These are phyloP conservation scores for Cutaneotrichosporon sp. DNA, from an alignment of 1,284 basidiomycete genomes.

Conservation along the genomic window DNA sequence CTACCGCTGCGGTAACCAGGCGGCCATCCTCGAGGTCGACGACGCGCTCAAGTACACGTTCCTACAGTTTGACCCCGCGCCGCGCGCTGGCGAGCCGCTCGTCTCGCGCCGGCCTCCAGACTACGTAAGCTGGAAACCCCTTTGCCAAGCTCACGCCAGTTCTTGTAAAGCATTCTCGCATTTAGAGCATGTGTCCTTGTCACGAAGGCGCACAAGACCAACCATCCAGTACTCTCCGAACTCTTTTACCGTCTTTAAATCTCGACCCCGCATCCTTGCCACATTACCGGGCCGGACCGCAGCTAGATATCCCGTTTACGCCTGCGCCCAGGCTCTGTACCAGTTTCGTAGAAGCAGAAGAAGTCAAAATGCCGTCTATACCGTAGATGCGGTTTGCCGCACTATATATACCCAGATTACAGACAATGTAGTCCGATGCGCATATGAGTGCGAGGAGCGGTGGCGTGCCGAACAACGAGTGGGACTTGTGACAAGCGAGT, in stretches of 20 bases:
- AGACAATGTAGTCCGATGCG: conserved; percentile 10
- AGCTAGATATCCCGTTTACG: conserved; percentile 1
- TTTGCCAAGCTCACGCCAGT: conserved; percentile 1
- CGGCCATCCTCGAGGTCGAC: conserved; percentile 99
- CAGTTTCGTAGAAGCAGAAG: conserved; percentile 7
- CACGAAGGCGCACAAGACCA: background rate
- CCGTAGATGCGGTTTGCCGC: conserved; percentile 1
- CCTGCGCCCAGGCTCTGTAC: background rate
- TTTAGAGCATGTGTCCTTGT: conserved; percentile 5
- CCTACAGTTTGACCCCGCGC: conserved; percentile 99
- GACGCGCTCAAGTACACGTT: conserved; percentile 63
- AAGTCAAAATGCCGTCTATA: conserved; percentile 1
- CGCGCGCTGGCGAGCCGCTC: conserved; percentile 94
- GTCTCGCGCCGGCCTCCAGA: conserved; percentile 98
- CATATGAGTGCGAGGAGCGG: background rate
- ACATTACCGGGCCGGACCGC: background rate
- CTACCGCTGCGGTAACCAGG: conserved; percentile 99
- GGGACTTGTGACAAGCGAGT: background rate
- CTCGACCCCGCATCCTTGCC: background rate
- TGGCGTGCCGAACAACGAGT: background rate
- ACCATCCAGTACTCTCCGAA: background rate
- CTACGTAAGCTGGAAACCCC: conserved; percentile 61
- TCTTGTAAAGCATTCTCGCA: conserved; percentile 13
- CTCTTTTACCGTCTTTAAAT: background rate
- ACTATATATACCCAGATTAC: conserved; percentile 14